Conservation (phyloP, 495 filamentous ascomycete genomes). For the Penicillium manginii region DNA sequence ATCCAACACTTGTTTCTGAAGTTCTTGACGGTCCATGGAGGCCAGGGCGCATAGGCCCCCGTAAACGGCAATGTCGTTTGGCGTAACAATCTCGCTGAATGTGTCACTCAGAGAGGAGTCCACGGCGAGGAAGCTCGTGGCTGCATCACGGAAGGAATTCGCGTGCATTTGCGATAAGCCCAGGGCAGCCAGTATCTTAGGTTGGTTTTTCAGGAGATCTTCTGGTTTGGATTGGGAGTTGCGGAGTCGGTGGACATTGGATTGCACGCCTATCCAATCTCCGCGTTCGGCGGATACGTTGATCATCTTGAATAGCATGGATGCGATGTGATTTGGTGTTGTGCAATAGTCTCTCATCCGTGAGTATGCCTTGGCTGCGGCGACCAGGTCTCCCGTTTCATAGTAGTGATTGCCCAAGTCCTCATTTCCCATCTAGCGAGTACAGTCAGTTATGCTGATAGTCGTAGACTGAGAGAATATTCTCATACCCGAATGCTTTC, state of each 20-base stretch:
- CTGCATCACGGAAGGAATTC: slow-evolving; percentile 71
- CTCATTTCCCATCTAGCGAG: slow-evolving; percentile 71
- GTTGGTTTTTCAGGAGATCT: slow-evolving; percentile 58
- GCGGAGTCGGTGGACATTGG: slow-evolving; percentile 70
- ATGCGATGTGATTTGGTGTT: slow-evolving; percentile 67
- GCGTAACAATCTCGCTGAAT: slow-evolving; percentile 74
- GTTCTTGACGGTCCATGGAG: slow-evolving; percentile 77
- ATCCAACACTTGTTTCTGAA: slow-evolving; percentile 78
- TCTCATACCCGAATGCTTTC: slow-evolving; percentile 86
- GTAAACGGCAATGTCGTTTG: slow-evolving; percentile 91
- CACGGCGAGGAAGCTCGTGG: slow-evolving; percentile 67
- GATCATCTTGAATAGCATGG: slow-evolving; percentile 71
- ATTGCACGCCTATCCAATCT: slow-evolving; percentile 67
- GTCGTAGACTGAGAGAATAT: background rate
- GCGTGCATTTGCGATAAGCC: slow-evolving; percentile 73
- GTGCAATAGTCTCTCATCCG: slow-evolving; percentile 79
- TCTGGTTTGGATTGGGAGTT: slow-evolving; percentile 61
- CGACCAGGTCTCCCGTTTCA: slow-evolving; percentile 61
- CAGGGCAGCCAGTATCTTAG: slow-evolving; percentile 66
- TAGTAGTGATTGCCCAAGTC: slow-evolving; percentile 73
- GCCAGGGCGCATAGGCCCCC: slow-evolving; percentile 90
- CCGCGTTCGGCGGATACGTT: slow-evolving; percentile 68
- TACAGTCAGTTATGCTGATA: slow-evolving; percentile 8
- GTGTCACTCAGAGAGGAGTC: slow-evolving; percentile 53
- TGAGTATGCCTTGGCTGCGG: slow-evolving; percentile 68